These are phyloP conservation scores for Mucor lusitanicus DNA, from an alignment of 371 early-diverging fungal genomes.

Conservation along the genomic window DNA sequence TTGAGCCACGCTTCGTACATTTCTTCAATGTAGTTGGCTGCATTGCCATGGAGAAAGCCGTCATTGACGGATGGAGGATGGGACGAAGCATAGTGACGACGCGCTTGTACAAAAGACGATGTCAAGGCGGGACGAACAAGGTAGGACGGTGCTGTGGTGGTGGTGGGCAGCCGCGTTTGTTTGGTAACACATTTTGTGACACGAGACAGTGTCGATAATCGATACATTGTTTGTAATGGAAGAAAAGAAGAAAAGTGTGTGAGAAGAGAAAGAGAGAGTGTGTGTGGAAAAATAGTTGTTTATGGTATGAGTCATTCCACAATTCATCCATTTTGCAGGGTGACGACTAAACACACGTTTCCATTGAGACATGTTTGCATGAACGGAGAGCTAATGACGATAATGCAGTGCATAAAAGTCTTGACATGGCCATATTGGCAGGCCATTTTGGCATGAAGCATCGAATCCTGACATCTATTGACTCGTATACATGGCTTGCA, in stretches of 20 bases:
- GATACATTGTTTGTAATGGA: constrained; percentile 29
- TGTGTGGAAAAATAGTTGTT: neutral
- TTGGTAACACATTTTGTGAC: constrained; percentile 21
- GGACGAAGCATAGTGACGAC: neutral
- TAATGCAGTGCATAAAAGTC: too few relatives aligned
- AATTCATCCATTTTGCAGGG: neutral
- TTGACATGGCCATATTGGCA: too few relatives aligned
- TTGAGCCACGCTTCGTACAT: constrained; percentile 93
- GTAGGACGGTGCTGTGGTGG: constrained; percentile 14
- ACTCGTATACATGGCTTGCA: neutral
- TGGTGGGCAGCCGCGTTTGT: constrained; percentile 18
- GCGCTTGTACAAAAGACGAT: constrained; percentile 9
- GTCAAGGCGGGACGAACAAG: constrained; percentile 28
- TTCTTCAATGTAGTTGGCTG: constrained; percentile 89
- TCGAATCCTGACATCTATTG: neutral
- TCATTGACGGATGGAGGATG: constrained; percentile 12
- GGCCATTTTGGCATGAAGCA: neutral
- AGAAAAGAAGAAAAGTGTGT: constrained; percentile 4
- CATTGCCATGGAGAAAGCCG: constrained; percentile 64
- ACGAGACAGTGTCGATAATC: constrained; percentile 24
- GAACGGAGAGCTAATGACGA: neutral
- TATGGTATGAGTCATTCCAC: neutral
- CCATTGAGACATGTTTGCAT: neutral
- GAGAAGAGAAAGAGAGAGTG: neutral
- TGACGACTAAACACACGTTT: neutral